Evolutionary conservation across 2,329 filamentous ascomycete genomes (phyloP), one percentile per base, ranked within the genome.

Genomic region (Diplodia corticola): DNA sequence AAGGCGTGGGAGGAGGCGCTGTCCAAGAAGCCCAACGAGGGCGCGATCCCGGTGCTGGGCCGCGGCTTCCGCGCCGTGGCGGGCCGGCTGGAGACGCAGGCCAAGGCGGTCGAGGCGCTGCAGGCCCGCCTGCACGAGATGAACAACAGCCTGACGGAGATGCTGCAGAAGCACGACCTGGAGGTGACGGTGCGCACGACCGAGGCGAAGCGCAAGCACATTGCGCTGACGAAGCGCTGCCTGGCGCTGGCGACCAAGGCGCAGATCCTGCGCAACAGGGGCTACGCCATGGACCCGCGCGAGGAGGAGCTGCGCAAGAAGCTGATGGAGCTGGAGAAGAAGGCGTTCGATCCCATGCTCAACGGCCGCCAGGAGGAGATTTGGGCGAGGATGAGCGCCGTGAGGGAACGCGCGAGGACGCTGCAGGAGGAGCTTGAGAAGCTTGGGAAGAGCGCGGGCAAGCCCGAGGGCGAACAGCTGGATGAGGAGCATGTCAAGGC

Each of bases 1-100:
- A 85, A 87, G 69, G 91, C 91, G 74, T 96, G 91, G 91, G 92
- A 96, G 73, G 90, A 93, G 71, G 92, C 92, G 0, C 84, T 94
- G 30, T 86, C 90, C 70, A 90, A 90, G 73, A 93, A 93, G 79
- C 92, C 92, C 4, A 89, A 86, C 44, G 84, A 88, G 9, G 89
- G 89, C 63, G 92, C 88, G 73, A 90, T 95, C 73, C 92, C 91
- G 4, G 90, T 92, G 5, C 83, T 93, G 7, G 90, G 88, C 71
- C 85, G 86, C 1, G 92, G 92, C 33, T 95, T 93, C 76, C 82
- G 85, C 64, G 87, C 89, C 46, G 83, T 94, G 49, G 88, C 88
- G 24, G 85, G 89, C 69, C 88, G 92, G 50, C 86, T 95, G 65
- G 86, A 88, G 74, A 87, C 87, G 67, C 91, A 95, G 79, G 86